phyloP scores from a whole-genome alignment of 176 grass and related monocot genomes.

The Zea mays region Zm-B73-REFERENCE-NAM-5.0 NC_050097.1:19227001-19227500 shows the following conservation, averaged over 20 bases:
- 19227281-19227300: conserved; percentile 3
- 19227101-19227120: too few relatives aligned
- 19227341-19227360: not conserved
- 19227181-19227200: conserved; percentile 28
- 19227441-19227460: conserved; percentile 8
- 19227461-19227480: not conserved
- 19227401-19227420: not conserved
- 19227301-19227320: conserved; percentile 29
- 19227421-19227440: conserved; percentile 14
- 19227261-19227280: conserved; percentile 22
- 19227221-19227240: conserved; percentile 24
- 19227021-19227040: too few relatives aligned
- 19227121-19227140: too few relatives aligned
- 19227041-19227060: too few relatives aligned
- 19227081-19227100: too few relatives aligned
- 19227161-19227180: not conserved
- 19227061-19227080: too few relatives aligned
- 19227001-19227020: too few relatives aligned
- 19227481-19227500: not conserved
- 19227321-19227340: conserved; percentile 35
- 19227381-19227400: conserved; percentile 27
- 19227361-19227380: conserved; percentile 1
- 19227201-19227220: not conserved
- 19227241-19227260: conserved; percentile 15
- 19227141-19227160: not conserved